phyloP scores from a whole-genome alignment of 192 early-diverging fungal species.

The Borealophlyctis nickersoniae region DNA sequence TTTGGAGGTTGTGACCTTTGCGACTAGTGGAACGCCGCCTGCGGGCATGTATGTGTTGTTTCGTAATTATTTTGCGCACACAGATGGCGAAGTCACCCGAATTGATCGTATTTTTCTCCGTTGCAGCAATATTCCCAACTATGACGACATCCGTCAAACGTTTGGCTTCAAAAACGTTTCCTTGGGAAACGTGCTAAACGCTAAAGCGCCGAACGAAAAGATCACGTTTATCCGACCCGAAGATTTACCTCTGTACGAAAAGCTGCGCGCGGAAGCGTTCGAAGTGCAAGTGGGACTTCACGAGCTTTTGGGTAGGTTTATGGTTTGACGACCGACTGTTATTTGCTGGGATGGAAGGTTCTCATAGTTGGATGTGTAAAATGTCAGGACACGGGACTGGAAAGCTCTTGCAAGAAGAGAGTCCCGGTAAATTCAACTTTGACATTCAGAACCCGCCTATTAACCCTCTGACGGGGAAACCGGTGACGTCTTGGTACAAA shows the following conservation, averaged over 20 bases:
- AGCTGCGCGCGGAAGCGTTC: conserved; percentile 41
- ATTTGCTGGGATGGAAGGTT: not conserved
- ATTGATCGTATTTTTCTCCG: not conserved
- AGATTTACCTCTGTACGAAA: conserved; percentile 43
- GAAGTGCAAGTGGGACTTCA: conserved; percentile 63
- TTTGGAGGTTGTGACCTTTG: conserved; percentile 56
- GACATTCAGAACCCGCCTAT: conserved; percentile 38
- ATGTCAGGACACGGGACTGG: conserved; percentile 57
- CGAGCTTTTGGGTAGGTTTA: conserved; percentile 45
- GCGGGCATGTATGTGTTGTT: conserved; percentile 27
- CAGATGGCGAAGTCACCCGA: too few species aligned
- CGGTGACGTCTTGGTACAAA: conserved; percentile 53
- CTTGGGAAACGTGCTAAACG: conserved; percentile 54
- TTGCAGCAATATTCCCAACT: conserved; percentile 40
- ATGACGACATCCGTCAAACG: conserved; percentile 41
- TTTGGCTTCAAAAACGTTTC: conserved; percentile 63
- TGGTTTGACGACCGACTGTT: too few species aligned
- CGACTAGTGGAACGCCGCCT: conserved; percentile 45
- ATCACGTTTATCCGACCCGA: conserved; percentile 47
- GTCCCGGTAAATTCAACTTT: conserved; percentile 53
- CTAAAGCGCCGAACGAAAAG: conserved; percentile 46
- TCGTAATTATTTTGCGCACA: not conserved
- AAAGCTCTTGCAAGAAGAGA: conserved; percentile 52
- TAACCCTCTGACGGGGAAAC: conserved; percentile 45
- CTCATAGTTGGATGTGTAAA: not conserved